Base-by-base conservation (phyloP, 768 basidiomycete species). In the Hypsizygus marmoreus region DNA sequence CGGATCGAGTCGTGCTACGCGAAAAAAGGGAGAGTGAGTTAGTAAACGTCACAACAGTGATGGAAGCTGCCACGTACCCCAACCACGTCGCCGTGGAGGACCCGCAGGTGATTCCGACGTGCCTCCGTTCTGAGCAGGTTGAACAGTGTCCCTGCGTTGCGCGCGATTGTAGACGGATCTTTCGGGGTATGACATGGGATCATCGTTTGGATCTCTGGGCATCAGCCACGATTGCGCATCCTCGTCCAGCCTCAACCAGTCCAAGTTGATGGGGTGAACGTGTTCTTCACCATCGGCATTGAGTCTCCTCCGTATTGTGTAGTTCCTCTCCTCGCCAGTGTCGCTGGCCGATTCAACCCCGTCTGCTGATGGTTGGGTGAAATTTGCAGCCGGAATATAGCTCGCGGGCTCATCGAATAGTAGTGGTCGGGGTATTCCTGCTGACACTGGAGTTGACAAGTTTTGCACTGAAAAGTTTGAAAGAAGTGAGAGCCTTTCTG, bases 1-100 rank as follows among this genome's bases (percentile, higher is more conserved):
- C 2, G 73, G 55, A 60, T 79, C 75, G 36, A 79, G 70, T 28
- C 75, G 73, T 26, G 74, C 77, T 77, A 30, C 23, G 43, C 6
- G 25, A 33, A 34, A 47, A 25, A 25, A 51, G 39, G 32, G 19
- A 12, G 10, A 28, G 55, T 43, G 19, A 56, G 19, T 32, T 41
- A 11, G 16, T 23, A 17, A 19, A 20, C 16, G 13, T 14, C 5
- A 30, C 40, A 24, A 23, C 16, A 22, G 10, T 34, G 30, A 50
- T 19, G 23, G 36, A 45, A 44, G 19, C 26, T 39, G 17, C 16
- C 13, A 60, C 73, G 50, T 55, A 77, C 77, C 73, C 77, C 76
- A 79, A 33, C 70, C 72, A 47, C 74, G 69, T 49, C 74, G 63
- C 30, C 69, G 67, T 20, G 44, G 53, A 31, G 59, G 39, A 26